Conservation (phyloP, 2,329 filamentous ascomycete genomes). For the Pseudopithomyces chartarum region DNA sequence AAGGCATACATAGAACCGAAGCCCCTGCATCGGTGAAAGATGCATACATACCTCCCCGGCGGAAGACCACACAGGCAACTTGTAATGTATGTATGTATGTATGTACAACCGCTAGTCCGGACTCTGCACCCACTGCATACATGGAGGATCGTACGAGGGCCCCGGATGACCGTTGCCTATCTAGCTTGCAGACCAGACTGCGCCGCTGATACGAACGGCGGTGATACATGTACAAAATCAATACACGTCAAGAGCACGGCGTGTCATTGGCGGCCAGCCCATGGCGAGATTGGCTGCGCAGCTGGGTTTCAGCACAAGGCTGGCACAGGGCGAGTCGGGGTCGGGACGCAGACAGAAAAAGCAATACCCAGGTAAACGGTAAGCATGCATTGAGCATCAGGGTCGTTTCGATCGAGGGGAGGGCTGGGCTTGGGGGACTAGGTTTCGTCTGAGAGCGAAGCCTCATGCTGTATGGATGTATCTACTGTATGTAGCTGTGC, state of each 20-base stretch:
- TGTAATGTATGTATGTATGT: too few relatives aligned
- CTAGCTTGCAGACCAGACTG: neutral
- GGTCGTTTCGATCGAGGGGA: neutral
- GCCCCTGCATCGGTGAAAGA: too few relatives aligned
- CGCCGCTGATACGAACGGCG: neutral
- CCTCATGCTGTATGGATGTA: neutral
- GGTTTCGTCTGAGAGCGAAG: too few relatives aligned
- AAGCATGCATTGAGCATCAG: too few relatives aligned
- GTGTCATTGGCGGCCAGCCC: neutral
- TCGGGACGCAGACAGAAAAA: conserved; percentile 3
- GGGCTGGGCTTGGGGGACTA: neutral
- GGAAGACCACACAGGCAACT: neutral
- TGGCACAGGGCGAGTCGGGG: conserved; percentile 8
- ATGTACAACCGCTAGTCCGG: conserved; percentile 4
- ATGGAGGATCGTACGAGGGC: neutral
- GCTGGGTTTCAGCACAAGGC: neutral
- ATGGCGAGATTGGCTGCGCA: conserved; percentile 6
- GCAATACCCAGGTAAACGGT: neutral
- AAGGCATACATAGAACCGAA: too few relatives aligned
- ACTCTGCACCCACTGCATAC: neutral
- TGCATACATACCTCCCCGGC: too few relatives aligned
- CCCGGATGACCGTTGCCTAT: neutral
- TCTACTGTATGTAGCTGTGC: too few relatives aligned
- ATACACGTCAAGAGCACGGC: neutral
- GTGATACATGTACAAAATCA: neutral